Evolutionary conservation across 2,329 filamentous ascomycete genomes (phyloP).

Genomic region (Achaetomium macrosporum): DNA sequence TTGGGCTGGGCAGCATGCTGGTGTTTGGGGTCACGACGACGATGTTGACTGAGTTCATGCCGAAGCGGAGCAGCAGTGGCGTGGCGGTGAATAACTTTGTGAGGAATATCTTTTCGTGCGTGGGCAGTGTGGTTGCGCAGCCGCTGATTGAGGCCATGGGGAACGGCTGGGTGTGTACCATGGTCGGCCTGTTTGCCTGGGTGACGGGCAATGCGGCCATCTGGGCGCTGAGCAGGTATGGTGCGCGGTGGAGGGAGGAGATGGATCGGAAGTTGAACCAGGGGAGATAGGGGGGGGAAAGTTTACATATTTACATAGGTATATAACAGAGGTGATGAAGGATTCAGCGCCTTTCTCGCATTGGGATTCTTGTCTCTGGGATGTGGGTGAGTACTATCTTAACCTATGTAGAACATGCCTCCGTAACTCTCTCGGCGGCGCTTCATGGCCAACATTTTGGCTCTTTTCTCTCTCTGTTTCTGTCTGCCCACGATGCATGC

Average conservation of each 20-base stretch:
- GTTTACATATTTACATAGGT: not conserved
- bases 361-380: too few species aligned
- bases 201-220: slow-evolving; percentile 53
- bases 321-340: too few species aligned
- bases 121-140: slow-evolving; percentile 63
- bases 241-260: slow-evolving; percentile 54
- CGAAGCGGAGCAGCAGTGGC: slow-evolving; percentile 61
- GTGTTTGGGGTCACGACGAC: slow-evolving; percentile 70
- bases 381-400: too few species aligned
- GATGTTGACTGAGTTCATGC: slow-evolving; percentile 82
- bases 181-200: slow-evolving; percentile 46
- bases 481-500: too few species aligned
- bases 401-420: too few species aligned
- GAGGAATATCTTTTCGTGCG: slow-evolving; percentile 69
- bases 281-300: not conserved
- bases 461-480: too few species aligned
- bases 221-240: slow-evolving; percentile 54
- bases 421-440: too few species aligned
- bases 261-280: slow-evolving; percentile 49
- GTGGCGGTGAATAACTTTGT: slow-evolving; percentile 79
- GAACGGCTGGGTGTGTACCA: slow-evolving; percentile 71
- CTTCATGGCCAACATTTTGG: too few species aligned
- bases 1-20: slow-evolving; percentile 73
- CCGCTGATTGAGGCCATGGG: slow-evolving; percentile 67
- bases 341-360: too few species aligned